Evolutionary conservation across 1,284 basidiomycete species (phyloP).

Genomic region (Somion occarium): DNA sequence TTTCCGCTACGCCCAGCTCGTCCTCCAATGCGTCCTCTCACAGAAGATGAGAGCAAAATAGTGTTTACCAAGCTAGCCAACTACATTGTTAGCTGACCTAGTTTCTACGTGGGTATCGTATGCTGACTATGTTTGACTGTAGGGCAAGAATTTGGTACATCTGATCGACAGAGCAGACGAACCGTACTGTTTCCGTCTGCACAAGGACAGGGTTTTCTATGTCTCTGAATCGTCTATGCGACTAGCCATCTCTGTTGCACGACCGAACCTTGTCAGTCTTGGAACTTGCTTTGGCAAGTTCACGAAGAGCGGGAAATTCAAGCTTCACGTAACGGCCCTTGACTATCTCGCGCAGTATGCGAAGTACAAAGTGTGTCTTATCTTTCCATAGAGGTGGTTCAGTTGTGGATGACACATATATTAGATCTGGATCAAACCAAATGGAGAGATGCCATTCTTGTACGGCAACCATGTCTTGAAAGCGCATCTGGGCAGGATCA

Average conservation of each 20-base stretch:
- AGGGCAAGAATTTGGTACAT: slow-evolving; percentile 90
- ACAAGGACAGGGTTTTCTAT: slow-evolving; percentile 91
- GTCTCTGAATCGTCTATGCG: slow-evolving; percentile 93
- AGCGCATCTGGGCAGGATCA: slow-evolving; percentile 97
- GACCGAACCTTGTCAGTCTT: slow-evolving; percentile 89
- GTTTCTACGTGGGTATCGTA: neutral
- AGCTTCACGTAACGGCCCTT: slow-evolving; percentile 90
- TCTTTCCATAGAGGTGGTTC: neutral
- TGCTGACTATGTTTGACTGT: slow-evolving; percentile 6
- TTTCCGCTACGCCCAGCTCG: neutral
- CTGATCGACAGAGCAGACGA: slow-evolving; percentile 84
- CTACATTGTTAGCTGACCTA: slow-evolving; percentile 63
- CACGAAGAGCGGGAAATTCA: slow-evolving; percentile 96
- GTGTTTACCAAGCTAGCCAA: slow-evolving; percentile 91
- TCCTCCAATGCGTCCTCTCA: slow-evolving; percentile 71
- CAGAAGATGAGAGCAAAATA: slow-evolving; percentile 82
- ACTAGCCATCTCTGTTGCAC: slow-evolving; percentile 86
- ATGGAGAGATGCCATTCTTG: slow-evolving; percentile 98
- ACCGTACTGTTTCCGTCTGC: slow-evolving; percentile 86
- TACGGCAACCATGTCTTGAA: slow-evolving; percentile 99
- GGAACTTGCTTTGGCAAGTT: slow-evolving; percentile 99
- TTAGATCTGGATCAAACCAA: slow-evolving; percentile 98
- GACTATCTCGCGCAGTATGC: slow-evolving; percentile 96
- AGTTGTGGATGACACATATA: neutral
- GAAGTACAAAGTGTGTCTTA: slow-evolving; percentile 83